Evolutionary conservation across 129 eudicot genomes (phyloP), one percentile per base, ranked within the genome.

Genomic region (Ambrosia artemisiifolia): DNA sequence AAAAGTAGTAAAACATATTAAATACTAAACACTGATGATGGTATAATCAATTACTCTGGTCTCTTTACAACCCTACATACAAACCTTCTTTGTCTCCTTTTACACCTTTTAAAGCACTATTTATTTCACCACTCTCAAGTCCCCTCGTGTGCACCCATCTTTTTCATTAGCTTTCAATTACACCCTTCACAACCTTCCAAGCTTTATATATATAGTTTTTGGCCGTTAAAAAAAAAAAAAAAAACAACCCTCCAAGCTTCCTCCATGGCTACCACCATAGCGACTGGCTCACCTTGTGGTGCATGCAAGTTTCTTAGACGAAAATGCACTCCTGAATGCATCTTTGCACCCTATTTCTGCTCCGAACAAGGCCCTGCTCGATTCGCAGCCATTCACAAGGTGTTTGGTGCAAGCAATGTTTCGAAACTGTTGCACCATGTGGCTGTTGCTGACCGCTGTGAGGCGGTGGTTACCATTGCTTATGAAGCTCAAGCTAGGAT

Each of bases 401-500:
- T 92, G 83, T 92, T 92, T 56, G 98, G 98, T n/a, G 98, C 98
- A 2, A 92, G 98, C 64, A 92, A 92, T 70, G 96, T 89, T 9
- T 87, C 98, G 0, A 92, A 92, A 67, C 47, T 89, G 81, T 42
- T 92, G 79, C 75, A 80, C 46, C 96, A 89, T 70, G 78, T 92
- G 30, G 92, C 96, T 1, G 95, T 78, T 18, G 82, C 82, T 6
- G 95, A 92, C 51, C 82, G 98, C 2, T 87, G 95, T 19, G 96
- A 92, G 78, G 96, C 98, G 1, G 96, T 92, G 42, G 95, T 92
- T 74, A 92, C 95, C 65, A 89, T 92, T 85, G 95, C 95, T 66
- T 89, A 89, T 79, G 98, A 92, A 79, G 98, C 98, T 78, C 96
- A 92, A 66, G 98, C 98, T n/a, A 82, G 98, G 70, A 84, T 92